Percentiles rank a stretch among this genome's conserved stretches.
These are phyloP conservation scores for Apiospora koreana DNA, from an alignment of 2,329 filamentous ascomycete species.

Conservation along the genomic window DNA sequence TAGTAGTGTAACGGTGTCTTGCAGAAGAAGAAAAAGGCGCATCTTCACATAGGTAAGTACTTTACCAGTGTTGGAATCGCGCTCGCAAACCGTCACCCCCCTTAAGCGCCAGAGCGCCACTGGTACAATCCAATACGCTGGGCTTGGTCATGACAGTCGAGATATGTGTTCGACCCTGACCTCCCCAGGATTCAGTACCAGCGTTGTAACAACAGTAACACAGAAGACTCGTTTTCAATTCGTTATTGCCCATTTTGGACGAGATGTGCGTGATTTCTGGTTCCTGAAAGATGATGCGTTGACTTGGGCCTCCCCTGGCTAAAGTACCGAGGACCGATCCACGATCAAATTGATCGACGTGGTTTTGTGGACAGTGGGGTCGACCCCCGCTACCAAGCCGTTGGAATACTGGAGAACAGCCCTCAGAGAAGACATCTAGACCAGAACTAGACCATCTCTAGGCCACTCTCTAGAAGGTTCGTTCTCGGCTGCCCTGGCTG, in stretches of 20 bases:
- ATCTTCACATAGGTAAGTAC: neutral
- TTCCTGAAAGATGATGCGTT: neutral
- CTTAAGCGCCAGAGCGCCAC: too few relatives aligned
- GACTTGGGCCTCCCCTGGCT: neutral
- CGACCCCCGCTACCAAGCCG: neutral
- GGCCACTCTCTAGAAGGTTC: too few relatives aligned
- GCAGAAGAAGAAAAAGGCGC: neutral
- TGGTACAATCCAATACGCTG: too few relatives aligned
- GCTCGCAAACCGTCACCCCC: neutral
- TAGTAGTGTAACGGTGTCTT: neutral
- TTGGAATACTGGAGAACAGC: neutral
- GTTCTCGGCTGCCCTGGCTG: too few relatives aligned
- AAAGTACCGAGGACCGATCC: neutral
- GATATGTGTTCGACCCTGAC: neutral
- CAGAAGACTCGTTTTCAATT: neutral
- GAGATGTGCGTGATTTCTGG: neutral
- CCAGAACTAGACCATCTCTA: too few relatives aligned
- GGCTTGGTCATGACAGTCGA: neutral
- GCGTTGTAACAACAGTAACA: neutral
- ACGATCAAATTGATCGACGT: neutral
- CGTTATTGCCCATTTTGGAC: neutral
- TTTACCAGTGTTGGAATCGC: neutral
- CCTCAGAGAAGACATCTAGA: too few relatives aligned
- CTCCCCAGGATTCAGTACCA: neutral
- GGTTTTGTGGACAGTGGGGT: neutral